Conservation (phyloP, 2,329 filamentous ascomycete genomes). For the Magnaporthales sp. region DNA sequence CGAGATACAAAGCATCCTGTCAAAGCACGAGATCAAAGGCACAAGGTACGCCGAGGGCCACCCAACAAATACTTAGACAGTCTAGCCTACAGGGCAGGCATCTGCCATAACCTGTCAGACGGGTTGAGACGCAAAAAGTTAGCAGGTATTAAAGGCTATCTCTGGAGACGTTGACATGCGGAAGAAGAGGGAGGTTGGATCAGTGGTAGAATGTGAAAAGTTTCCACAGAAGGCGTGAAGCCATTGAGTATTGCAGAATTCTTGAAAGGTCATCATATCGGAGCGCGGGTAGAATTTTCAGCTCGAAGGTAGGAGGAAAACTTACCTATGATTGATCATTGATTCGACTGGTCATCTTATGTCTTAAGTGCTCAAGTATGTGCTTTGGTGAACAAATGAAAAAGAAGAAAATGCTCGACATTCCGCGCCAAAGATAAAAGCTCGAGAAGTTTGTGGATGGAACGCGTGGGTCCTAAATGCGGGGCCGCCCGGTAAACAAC, state of each 20-base stretch:
- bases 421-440: not conserved
- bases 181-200: not conserved
- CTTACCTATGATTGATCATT: not conserved
- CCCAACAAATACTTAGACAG: conserved; percentile 5
- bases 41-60: conserved; percentile 2
- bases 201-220: not conserved
- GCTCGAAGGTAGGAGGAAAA: not conserved
- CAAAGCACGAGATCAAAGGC: conserved; percentile 6
- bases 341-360: not conserved
- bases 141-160: not conserved
- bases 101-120: not conserved
- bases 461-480: not conserved
- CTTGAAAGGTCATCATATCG: conserved; percentile 1
- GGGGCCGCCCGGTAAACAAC: not conserved
- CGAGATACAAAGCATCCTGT: conserved; percentile 6
- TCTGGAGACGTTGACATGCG: not conserved
- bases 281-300: not conserved
- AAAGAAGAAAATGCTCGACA: too few relatives aligned
- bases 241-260: conserved; percentile 6
- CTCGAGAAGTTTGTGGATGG: not conserved
- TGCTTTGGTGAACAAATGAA: not conserved
- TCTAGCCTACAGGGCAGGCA: not conserved
- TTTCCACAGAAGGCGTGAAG: not conserved
- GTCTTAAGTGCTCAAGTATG: not conserved
- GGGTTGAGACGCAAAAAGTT: not conserved